Evolutionary conservation across 192 early-diverging fungal genomes (phyloP), one percentile per base, ranked within the genome.

Genomic region (Coemansia pectinata): DNA sequence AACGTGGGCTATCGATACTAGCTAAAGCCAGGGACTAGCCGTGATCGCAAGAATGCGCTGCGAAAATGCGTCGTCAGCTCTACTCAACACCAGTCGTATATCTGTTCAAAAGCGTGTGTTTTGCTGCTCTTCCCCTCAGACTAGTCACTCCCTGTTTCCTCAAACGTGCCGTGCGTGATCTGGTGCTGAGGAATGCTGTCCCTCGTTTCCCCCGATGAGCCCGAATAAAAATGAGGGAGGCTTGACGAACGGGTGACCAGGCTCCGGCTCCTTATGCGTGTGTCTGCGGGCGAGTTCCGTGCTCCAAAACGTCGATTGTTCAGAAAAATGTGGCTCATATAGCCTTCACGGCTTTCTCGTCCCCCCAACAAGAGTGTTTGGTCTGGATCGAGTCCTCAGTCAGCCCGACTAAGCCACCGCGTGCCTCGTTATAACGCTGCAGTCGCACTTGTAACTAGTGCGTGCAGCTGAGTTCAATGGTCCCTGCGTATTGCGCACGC

Each of bases 141-240:
- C 8, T 19, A 31, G 29, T 12, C 29, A 57, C 53, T 33, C 53
- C 27, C 53, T 31, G 53, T 5, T 48, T 31, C 27, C 53, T 57
- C 53, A 31, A 57, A 57, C 53, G 53, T 57, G 53, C 27, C 14
- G 29, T 31, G 53, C 53, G 27, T 15, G 29, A 57, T 57, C 53
- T 57, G 53, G 53, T 57, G 53, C 53, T 31, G 53, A 31, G 53
- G 53, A 57, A 57, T 57, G 53, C 53, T 33, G 31, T 31, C 53
- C 29, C 27, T 17, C 52, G 8, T 11, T 15, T 55, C 12, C 19
- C 52, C 27, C 52, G 10, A 31, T 29, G 29, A 57, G 29, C 53
- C 14, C 8, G 25, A 10, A 17, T 9, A 23, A 53, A 57, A 57
- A 33, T 33, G 29, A 12, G 53, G 15, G 53, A 15, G 53, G 52